Evolutionary conservation across 371 early-diverging fungal genomes (phyloP), one percentile per base, ranked within the genome.

Genomic region (Mortierella sp.): DNA sequence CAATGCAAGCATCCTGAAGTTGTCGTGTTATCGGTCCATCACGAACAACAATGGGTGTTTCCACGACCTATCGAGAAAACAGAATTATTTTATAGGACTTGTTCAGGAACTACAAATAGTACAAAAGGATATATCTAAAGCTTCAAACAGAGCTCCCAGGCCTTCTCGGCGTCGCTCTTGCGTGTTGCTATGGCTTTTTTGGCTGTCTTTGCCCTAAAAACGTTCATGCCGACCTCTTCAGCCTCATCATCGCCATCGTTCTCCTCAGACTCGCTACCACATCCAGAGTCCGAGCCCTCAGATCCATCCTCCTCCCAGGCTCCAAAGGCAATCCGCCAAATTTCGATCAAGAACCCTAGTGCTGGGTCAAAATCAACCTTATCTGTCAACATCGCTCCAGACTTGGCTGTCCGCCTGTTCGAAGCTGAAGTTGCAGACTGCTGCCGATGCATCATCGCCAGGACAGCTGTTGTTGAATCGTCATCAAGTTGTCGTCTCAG

Each of bases 301-400:
- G 77, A 77, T 0, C 60, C 72, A 21, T 77, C 77, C 60, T 77
- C 77, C n/a, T n/a, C n/a, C 77, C 77, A 77, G 25, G 77, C 77
- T 26, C 77, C 77, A 57, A 72, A 77, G 15, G 72, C 66, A 15
- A 77, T 72, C 6, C 77, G 72, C 4, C 77, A 72, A 52, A 77
- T 61, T 1, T 77, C 77, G 44, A 72, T 72, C 68, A 77, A 26
- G 69, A 77, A 77, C 30, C 66, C 61, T 16, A 77, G 37, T 1
- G 77, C 72, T 2, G 77, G 68, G 18, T 77, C 77, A 43, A 77
- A 72, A 29, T 77, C 72, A 1, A 72, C 65, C n/a, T n/a, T n/a
- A n/a, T n/a, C n/a, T n/a, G n/a, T n/a, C n/a, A n/a, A n/a, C n/a
- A n/a, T n/a, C n/a, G n/a, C n/a, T n/a, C n/a, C n/a, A 1, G 60